Evolutionary conservation across 352 stramenopile genomes (phyloP).

Genomic region (Pythium periplocum): DNA sequence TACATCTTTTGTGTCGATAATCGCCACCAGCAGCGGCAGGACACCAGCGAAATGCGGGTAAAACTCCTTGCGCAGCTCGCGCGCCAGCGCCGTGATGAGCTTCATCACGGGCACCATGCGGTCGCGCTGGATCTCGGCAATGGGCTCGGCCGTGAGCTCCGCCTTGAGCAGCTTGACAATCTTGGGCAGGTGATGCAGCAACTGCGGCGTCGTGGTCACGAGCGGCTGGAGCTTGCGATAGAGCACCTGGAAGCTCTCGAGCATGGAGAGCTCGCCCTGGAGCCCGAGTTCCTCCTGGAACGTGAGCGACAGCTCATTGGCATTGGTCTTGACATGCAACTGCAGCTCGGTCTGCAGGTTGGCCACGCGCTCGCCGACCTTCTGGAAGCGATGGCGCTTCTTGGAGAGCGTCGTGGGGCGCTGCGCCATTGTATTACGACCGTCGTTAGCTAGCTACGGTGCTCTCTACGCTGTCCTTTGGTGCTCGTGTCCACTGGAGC

Average conservation of each 20-base stretch:
- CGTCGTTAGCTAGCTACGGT: too few relatives aligned
- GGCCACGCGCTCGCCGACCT: conserved; percentile 72
- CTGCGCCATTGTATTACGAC: conserved; percentile 5
- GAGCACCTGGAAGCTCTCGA: conserved; percentile 75
- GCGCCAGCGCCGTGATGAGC: conserved; percentile 71
- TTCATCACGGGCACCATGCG: conserved; percentile 74
- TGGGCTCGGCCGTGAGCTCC: conserved; percentile 46
- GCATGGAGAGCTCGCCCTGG: conserved; percentile 77
- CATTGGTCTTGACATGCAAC: conserved; percentile 77
- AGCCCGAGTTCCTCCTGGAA: conserved; percentile 81
- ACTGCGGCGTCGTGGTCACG: conserved; percentile 75
- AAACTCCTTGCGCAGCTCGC: conserved; percentile 83
- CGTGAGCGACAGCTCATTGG: conserved; percentile 50
- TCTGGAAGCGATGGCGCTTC: conserved; percentile 84
- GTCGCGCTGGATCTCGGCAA: conserved; percentile 63
- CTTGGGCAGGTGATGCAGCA: conserved; percentile 77
- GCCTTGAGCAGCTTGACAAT: conserved; percentile 54
- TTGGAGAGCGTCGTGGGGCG: conserved; percentile 30
- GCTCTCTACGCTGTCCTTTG: too few relatives aligned
- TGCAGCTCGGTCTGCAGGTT: conserved; percentile 75
- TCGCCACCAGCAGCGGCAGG: conserved; percentile 60
- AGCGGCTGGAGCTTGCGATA: conserved; percentile 67
- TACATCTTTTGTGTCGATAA: conserved; percentile 85
- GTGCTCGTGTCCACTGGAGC: not conserved
- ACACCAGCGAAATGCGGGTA: conserved; percentile 72